Conservation (phyloP, 148 eudicot genomes). For the Tetragonia tetragonoides region DNA sequence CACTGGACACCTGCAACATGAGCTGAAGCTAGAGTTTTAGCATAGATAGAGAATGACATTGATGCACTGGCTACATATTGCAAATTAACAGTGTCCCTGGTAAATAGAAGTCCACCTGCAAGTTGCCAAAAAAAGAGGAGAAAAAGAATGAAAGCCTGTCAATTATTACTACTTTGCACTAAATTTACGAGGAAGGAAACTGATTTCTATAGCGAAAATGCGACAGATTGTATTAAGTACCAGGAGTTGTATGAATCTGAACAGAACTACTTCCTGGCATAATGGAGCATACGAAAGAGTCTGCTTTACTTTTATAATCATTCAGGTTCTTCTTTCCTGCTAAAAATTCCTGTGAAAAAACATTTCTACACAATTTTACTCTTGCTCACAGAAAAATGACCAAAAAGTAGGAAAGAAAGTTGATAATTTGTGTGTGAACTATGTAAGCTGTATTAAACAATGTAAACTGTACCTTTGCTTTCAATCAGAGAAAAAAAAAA, state of each 20-base stretch:
- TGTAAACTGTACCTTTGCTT: slow-evolving; percentile 40
- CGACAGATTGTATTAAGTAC: slow-evolving; percentile 21
- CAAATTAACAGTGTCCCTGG: slow-evolving; percentile 64
- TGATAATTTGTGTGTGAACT: neutral
- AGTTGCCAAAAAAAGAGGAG: slow-evolving; percentile 1
- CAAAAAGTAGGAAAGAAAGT: neutral
- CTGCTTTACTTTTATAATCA: slow-evolving; percentile 62
- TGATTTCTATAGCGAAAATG: neutral
- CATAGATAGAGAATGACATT: slow-evolving; percentile 63
- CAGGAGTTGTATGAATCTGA: slow-evolving; percentile 75
- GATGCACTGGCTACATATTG: slow-evolving; percentile 65
- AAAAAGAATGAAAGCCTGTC: neutral
- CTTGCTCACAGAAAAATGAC: neutral
- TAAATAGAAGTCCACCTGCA: slow-evolving; percentile 73
- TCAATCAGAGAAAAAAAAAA: too few relatives aligned
- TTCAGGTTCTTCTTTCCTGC: slow-evolving; percentile 52
- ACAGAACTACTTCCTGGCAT: slow-evolving; percentile 71
- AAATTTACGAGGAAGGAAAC: neutral
- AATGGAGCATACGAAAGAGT: slow-evolving; percentile 70
- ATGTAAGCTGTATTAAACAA: neutral
- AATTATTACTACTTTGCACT: neutral
- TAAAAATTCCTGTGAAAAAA: slow-evolving; percentile 52
- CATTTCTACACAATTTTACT: neutral
- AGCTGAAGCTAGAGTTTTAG: slow-evolving; percentile 50
- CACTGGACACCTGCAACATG: slow-evolving; percentile 48